These are phyloP conservation scores for Neonectria ditissima DNA, from an alignment of 2,329 filamentous ascomycete genomes.

Conservation along the genomic window DNA sequence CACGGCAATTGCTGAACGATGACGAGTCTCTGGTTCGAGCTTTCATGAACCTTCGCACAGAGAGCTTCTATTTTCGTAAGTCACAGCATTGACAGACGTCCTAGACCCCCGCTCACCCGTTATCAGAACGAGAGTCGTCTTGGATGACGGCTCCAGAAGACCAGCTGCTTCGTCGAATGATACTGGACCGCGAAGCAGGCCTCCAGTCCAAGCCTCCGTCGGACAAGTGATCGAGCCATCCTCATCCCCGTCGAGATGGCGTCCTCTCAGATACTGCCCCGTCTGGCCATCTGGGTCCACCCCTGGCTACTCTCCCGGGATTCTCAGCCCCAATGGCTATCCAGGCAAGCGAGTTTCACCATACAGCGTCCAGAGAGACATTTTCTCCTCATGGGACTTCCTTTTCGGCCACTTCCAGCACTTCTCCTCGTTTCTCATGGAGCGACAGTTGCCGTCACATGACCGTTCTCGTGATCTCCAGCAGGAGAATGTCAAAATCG, in stretches of 20 bases:
- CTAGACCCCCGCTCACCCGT: slow-evolving; percentile 19
- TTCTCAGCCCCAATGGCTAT: slow-evolving; percentile 28
- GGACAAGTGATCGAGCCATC: slow-evolving; percentile 14
- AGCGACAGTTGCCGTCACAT: slow-evolving; percentile 34
- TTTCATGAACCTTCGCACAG: slow-evolving; percentile 45
- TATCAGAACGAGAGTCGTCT: slow-evolving; percentile 43
- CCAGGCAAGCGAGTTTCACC: slow-evolving; percentile 27
- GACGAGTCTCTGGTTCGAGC: slow-evolving; percentile 40
- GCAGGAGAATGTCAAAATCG: slow-evolving; percentile 44
- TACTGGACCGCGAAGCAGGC: slow-evolving; percentile 43
- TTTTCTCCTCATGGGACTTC: slow-evolving; percentile 26
- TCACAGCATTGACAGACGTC: not conserved
- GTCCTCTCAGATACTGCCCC: slow-evolving; percentile 14
- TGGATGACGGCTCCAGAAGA: slow-evolving; percentile 45
- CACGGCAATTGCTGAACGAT: slow-evolving; percentile 40
- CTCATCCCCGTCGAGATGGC: slow-evolving; percentile 21
- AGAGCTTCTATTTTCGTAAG: slow-evolving; percentile 47
- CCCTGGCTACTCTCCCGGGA: slow-evolving; percentile 27
- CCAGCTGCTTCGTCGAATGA: slow-evolving; percentile 44
- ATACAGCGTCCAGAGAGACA: slow-evolving; percentile 24
- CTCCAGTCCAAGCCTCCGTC: slow-evolving; percentile 35
- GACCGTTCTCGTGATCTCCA: slow-evolving; percentile 35
- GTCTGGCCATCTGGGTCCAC: slow-evolving; percentile 28
- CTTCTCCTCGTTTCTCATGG: slow-evolving; percentile 22
- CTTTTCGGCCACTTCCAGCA: slow-evolving; percentile 27